phyloP scores from a whole-genome alignment of 2,329 filamentous ascomycete species.

The Macrophomina tecta region DNA sequence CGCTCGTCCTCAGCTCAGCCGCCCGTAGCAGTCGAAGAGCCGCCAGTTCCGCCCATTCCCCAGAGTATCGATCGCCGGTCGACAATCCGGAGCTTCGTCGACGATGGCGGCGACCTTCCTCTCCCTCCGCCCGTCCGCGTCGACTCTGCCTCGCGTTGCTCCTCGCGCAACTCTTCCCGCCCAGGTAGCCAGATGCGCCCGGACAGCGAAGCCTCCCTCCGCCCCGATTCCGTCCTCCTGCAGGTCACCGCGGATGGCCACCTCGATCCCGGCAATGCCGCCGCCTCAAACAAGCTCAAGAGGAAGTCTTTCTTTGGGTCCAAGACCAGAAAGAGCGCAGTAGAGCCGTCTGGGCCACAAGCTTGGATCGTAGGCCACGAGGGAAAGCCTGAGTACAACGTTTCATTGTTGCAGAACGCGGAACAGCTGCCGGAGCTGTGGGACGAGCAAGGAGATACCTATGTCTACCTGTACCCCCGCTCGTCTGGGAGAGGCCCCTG shows the following conservation, averaged over 20 bases:
- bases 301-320: conserved; percentile 43
- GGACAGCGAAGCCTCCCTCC: conserved; percentile 15
- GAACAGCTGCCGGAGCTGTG: conserved; percentile 65
- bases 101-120: conserved; percentile 25
- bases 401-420: conserved; percentile 56
- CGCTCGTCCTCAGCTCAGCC: conserved; percentile 17
- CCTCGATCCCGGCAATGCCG: conserved; percentile 22
- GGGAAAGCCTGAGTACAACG: conserved; percentile 62
- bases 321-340: conserved; percentile 35
- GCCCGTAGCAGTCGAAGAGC: conserved; percentile 1
- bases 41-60: conserved; percentile 25
- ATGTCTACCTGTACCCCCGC: conserved; percentile 67
- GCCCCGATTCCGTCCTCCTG: conserved; percentile 24
- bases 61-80: conserved; percentile 16
- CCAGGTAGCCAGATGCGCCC: conserved; percentile 13
- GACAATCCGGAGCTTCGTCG: conserved; percentile 7
- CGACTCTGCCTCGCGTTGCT: conserved; percentile 24
- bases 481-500: conserved; percentile 63
- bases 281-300: conserved; percentile 39
- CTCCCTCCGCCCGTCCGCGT: conserved; percentile 23
- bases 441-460: conserved; percentile 67
- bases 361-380: conserved; percentile 67
- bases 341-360: conserved; percentile 39
- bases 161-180: conserved; percentile 21
- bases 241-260: conserved; percentile 23